Evolutionary conservation across 345 rosid genomes (phyloP).

Genomic region (Isatis tinctoria): DNA sequence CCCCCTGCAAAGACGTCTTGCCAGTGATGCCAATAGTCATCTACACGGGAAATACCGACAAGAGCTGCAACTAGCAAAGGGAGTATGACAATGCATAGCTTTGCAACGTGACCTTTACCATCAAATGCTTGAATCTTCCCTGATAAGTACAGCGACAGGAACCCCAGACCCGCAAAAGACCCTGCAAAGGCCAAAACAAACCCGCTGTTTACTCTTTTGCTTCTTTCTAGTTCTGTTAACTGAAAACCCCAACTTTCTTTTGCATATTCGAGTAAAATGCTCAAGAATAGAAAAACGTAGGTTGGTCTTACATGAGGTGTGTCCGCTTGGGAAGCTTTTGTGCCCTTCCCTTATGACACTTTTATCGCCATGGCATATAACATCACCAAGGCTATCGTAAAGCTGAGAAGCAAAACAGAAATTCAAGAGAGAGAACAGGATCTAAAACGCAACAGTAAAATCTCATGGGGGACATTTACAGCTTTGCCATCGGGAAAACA

Average conservation of each 20-base stretch:
- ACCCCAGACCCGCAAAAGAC: slow-evolving; percentile 69
- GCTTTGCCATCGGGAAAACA: slow-evolving; percentile 94
- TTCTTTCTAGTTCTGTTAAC: background rate
- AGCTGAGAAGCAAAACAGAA: slow-evolving; percentile 35
- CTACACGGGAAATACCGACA: slow-evolving; percentile 72
- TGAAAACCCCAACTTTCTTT: background rate
- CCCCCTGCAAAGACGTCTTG: slow-evolving; percentile 82
- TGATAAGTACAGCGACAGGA: slow-evolving; percentile 54
- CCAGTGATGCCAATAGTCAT: slow-evolving; percentile 94
- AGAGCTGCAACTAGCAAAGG: slow-evolving; percentile 67
- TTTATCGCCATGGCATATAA: slow-evolving; percentile 68
- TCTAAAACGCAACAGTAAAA: background rate
- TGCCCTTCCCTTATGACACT: slow-evolving; percentile 74
- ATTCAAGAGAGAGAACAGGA: slow-evolving; percentile 12
- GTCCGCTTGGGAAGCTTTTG: slow-evolving; percentile 93
- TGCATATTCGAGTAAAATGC: background rate
- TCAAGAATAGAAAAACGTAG: background rate
- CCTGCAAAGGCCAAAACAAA: slow-evolving; percentile 34
- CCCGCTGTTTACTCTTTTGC: background rate
- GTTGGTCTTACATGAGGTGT: slow-evolving; percentile 61
- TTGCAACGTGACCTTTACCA: slow-evolving; percentile 64
- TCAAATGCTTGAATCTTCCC: slow-evolving; percentile 74
- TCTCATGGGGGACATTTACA: slow-evolving; percentile 38
- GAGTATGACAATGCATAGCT: slow-evolving; percentile 57
- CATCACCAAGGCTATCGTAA: slow-evolving; percentile 68